These are phyloP conservation scores for Entamoeba histolytica DNA, from an alignment of 208 protist genomes.

Conservation along the genomic window DNA sequence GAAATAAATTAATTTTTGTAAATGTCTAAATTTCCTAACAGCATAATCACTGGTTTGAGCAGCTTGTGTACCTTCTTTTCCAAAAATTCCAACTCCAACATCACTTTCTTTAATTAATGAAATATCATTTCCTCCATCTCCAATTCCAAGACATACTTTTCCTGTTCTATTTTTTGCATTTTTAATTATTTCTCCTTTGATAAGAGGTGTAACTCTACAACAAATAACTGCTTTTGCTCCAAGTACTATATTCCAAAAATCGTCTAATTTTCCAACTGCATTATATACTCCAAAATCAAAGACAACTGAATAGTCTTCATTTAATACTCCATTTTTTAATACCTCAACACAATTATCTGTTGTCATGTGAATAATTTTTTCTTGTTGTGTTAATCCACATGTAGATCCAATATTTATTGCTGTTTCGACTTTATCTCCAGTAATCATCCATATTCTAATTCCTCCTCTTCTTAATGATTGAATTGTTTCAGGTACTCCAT, in stretches of 20 bases:
- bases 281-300: too few species aligned
- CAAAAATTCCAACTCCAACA: background rate
- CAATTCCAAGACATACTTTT: background rate
- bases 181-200: background rate
- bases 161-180: background rate
- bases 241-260: background rate
- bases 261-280: too few species aligned
- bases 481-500: conserved; percentile 36
- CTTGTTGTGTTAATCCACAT: background rate
- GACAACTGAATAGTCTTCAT: rapidly evolving
- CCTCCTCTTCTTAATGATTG: conserved; percentile 34
- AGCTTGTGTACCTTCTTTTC: background rate
- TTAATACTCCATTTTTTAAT: too few species aligned
- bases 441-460: conserved; percentile 84
- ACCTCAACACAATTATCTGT: rapidly evolving
- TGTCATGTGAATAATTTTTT: background rate
- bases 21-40: background rate
- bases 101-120: background rate
- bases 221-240: background rate
- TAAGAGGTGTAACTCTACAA: background rate
- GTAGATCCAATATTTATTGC: conserved; percentile 39
- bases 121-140: background rate
- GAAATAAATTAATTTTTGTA: background rate
- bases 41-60: background rate
- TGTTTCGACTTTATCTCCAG: conserved; percentile 88